Evolutionary conservation across 805 yeast genomes (phyloP).

Genomic region (Metschnikowia kofuensis): DNA sequence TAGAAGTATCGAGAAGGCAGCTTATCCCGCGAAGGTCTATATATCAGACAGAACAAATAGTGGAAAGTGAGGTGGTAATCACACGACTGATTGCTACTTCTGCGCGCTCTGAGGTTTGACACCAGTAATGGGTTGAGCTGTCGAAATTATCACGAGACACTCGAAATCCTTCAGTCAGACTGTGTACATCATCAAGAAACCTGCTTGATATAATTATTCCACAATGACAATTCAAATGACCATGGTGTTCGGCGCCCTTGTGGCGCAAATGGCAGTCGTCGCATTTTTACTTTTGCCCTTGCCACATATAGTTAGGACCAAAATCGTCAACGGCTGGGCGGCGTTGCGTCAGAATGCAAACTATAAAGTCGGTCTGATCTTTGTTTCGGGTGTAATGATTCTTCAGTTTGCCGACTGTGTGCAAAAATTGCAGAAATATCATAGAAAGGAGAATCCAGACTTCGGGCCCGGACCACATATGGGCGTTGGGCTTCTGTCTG

Average conservation of each 20-base stretch:
- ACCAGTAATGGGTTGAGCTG: too few species aligned
- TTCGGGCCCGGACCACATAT: slow-evolving; percentile 12
- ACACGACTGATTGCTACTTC: neutral
- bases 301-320: slow-evolving; percentile 46
- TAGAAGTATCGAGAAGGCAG: too few species aligned
- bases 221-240: slow-evolving; percentile 46
- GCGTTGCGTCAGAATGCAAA: slow-evolving; percentile 36
- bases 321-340: slow-evolving; percentile 37
- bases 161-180: neutral
- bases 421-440: slow-evolving; percentile 35
- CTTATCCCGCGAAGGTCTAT: too few species aligned
- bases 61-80: neutral
- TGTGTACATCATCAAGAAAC: too few species aligned
- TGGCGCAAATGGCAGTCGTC: slow-evolving; percentile 51
- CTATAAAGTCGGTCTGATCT: slow-evolving; percentile 43
- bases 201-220: too few species aligned
- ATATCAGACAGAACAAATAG: too few species aligned
- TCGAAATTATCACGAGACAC: neutral
- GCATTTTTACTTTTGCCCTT: slow-evolving; percentile 53
- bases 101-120: neutral
- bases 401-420: slow-evolving; percentile 55
- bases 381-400: slow-evolving; percentile 41
- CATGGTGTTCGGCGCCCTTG: slow-evolving; percentile 44
- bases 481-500: slow-evolving; percentile 34
- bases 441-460: slow-evolving; percentile 22